Conservation (phyloP, 2,329 filamentous ascomycete genomes). For the Ascosphaera apis region DNA sequence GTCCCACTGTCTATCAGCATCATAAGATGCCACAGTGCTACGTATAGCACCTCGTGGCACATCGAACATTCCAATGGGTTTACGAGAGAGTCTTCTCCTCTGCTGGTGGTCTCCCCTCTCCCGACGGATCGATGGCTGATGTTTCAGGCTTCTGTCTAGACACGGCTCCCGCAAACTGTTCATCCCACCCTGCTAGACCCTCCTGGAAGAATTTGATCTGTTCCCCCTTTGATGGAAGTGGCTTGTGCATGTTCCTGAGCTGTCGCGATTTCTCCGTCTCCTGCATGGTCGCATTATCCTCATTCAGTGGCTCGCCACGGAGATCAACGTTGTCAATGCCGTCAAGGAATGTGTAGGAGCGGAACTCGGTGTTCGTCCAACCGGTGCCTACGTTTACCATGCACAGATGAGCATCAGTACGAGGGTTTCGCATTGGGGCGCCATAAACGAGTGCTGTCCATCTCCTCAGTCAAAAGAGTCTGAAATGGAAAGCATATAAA, state of each 20-base stretch:
- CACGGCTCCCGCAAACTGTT: slow-evolving; percentile 10
- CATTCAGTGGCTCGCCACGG: slow-evolving; percentile 13
- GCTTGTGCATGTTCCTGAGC: slow-evolving; percentile 17
- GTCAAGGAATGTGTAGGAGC: slow-evolving; percentile 42
- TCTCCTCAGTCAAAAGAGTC: background rate
- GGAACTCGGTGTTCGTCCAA: slow-evolving; percentile 52
- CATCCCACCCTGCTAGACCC: slow-evolving; percentile 21
- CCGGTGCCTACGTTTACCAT: slow-evolving; percentile 33
- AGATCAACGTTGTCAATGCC: slow-evolving; percentile 25
- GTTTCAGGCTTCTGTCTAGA: too few species aligned
- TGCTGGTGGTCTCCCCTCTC: too few species aligned
- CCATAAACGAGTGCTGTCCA: slow-evolving; percentile 1
- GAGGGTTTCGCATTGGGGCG: too few species aligned
- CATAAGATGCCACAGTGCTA: too few species aligned
- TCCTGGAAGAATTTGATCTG: slow-evolving; percentile 18
- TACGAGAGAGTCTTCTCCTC: too few species aligned
- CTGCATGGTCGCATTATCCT: slow-evolving; percentile 18
- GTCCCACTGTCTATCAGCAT: too few species aligned
- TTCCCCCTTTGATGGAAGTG: slow-evolving; percentile 13
- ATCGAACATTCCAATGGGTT: too few species aligned
- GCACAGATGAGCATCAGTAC: slow-evolving; percentile 7
- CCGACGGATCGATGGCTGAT: too few species aligned
- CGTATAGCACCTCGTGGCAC: too few species aligned
- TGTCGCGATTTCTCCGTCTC: slow-evolving; percentile 20
- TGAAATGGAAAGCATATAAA: too few species aligned